These are phyloP conservation scores for Teratosphaeria nubilosa DNA, from an alignment of 2,329 filamentous ascomycete species.

Conservation along the genomic window DNA sequence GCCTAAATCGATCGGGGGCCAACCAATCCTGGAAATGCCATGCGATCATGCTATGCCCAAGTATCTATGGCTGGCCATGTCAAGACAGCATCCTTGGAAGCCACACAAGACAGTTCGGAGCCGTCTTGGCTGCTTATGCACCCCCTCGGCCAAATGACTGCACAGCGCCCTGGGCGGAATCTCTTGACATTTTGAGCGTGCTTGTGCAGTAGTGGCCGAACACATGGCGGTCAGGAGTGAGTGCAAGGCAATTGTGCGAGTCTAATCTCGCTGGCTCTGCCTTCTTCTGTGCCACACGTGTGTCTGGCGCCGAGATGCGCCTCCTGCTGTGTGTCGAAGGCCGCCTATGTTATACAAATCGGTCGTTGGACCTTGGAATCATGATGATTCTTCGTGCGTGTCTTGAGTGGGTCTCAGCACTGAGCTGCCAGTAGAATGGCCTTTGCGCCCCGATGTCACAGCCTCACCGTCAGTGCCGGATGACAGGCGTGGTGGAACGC, in stretches of 20 bases:
- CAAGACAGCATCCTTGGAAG: not conserved
- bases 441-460: conserved; percentile 12
- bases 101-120: not conserved
- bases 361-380: not conserved
- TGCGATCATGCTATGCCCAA: not conserved
- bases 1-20: not conserved
- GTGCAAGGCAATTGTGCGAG: not conserved
- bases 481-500: conserved; percentile 8
- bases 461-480: conserved; percentile 11
- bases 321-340: not conserved
- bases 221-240: not conserved
- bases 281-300: not conserved
- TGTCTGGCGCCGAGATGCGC: not conserved
- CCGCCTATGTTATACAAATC: not conserved
- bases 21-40: not conserved
- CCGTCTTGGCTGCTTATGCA: not conserved
- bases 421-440: not conserved
- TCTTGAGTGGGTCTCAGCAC: not conserved
- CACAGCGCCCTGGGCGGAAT: not conserved
- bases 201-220: not conserved
- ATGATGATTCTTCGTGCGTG: not conserved
- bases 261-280: not conserved
- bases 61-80: not conserved
- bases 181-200: not conserved
- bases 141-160: not conserved